These are phyloP conservation scores for Exophiala xenobiotica DNA, from an alignment of 2,329 filamentous ascomycete genomes.

Conservation along the genomic window DNA sequence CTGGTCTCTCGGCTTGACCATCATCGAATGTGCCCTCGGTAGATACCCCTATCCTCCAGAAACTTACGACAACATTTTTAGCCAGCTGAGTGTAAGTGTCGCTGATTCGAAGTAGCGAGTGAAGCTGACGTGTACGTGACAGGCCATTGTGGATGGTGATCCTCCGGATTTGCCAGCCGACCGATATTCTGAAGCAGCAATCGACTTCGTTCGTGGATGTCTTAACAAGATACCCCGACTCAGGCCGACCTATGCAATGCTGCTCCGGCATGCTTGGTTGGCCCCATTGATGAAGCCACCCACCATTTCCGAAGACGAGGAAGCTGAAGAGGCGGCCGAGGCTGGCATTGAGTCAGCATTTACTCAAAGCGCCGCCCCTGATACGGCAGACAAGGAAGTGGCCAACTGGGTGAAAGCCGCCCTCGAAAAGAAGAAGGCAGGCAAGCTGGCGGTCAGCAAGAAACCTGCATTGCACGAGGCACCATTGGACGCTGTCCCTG, in stretches of 20 bases:
- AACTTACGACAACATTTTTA: constrained; percentile 97
- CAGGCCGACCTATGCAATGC: constrained; percentile 88
- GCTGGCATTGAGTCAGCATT: constrained; percentile 31
- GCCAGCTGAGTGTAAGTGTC: constrained; percentile 82
- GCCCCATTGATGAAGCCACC: constrained; percentile 70
- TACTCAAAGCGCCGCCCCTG: constrained; percentile 37
- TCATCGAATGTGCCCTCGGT: constrained; percentile 94
- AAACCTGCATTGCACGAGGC: constrained; percentile 87
- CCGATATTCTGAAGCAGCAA: constrained; percentile 74
- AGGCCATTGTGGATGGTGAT: constrained; percentile 99
- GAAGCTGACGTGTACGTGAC: constrained; percentile 25
- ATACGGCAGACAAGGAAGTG: constrained; percentile 74
- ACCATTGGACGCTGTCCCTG: constrained; percentile 69
- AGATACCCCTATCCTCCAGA: constrained; percentile 95
- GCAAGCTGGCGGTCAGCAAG: constrained; percentile 52
- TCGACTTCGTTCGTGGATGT: constrained; percentile 84
- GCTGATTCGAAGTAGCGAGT: constrained; percentile 12
- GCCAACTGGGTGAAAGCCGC: constrained; percentile 78
- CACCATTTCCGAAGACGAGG: constrained; percentile 69
- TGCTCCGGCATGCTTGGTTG: constrained; percentile 89
- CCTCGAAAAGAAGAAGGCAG: constrained; percentile 65
- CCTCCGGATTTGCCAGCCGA: constrained; percentile 80
- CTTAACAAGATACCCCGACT: constrained; percentile 89
- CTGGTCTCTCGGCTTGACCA: constrained; percentile 90
- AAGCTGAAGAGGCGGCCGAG: constrained; percentile 55